These are phyloP conservation scores for Prunus padus DNA, from an alignment of 306 rosid species.

Conservation along the genomic window DNA sequence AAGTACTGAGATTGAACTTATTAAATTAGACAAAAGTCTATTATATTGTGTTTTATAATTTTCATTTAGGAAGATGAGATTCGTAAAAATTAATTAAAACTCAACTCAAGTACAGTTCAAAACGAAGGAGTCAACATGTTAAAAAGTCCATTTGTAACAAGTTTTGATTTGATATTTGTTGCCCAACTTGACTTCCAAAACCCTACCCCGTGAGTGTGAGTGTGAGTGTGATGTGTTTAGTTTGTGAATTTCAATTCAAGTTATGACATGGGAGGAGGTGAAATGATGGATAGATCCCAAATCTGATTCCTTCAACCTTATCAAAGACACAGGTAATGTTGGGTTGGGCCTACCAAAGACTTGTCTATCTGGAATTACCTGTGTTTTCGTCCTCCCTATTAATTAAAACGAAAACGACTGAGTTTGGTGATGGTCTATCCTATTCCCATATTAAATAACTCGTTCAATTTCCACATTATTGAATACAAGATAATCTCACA, in stretches of 20 bases:
- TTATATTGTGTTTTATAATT: no score
- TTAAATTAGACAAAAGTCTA: no score
- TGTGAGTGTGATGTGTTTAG: no score
- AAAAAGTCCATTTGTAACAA: neutral
- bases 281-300: neutral
- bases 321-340: neutral
- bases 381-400: constrained; percentile 5
- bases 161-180: neutral
- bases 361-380: neutral
- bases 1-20: no score
- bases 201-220: neutral
- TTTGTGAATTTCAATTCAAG: neutral
- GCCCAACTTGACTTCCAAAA: neutral
- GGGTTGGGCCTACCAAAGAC: constrained; percentile 13
- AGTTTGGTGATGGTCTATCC: neutral
- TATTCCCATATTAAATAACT: neutral
- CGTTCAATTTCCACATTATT: neutral
- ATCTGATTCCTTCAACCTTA: neutral
- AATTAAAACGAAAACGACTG: neutral
- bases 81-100: no score
- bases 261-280: neutral
- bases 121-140: neutral
- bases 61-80: fast-evolving
- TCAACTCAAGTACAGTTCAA: no score
- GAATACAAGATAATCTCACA: neutral